Percentiles rank a stretch among this genome's conserved stretches.
Conservation (phyloP, 192 early-diverging fungal species). For the Coemansia sp. region DNA sequence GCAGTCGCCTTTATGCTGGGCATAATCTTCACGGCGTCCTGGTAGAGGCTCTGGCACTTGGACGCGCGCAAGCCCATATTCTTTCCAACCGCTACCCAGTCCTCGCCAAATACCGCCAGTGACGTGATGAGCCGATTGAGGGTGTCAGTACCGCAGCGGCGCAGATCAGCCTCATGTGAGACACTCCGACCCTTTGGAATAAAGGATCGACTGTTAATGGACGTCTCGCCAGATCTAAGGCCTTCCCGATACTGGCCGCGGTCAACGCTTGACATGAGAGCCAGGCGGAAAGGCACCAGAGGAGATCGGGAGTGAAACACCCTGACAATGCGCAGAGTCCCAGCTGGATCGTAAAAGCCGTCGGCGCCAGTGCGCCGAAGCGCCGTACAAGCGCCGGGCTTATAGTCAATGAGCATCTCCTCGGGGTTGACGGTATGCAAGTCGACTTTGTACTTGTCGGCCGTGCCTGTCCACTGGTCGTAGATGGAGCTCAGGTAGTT, state of each 20-base stretch:
- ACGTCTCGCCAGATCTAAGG: background rate
- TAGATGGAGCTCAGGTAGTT: background rate
- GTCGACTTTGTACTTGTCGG: constrained; percentile 5
- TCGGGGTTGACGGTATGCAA: constrained; percentile 5
- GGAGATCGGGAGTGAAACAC: background rate
- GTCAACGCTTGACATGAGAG: background rate
- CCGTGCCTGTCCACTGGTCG: background rate
- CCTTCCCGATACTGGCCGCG: background rate
- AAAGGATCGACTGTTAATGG: background rate
- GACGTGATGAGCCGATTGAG: constrained; percentile 2
- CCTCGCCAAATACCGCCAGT: background rate
- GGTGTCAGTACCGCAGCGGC: background rate
- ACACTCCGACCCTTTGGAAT: background rate
- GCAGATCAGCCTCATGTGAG: background rate
- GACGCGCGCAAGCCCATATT: constrained; percentile 3
- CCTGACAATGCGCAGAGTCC: background rate
- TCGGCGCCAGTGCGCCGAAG: constrained; percentile 11
- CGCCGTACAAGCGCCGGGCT: background rate
- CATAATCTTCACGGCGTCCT: background rate
- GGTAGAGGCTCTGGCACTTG: background rate
- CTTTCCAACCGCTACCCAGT: constrained; percentile 9
- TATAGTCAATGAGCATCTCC: constrained; percentile 5
- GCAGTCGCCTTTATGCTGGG: constrained; percentile 3
- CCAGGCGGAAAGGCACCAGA: constrained; percentile 4
- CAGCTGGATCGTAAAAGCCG: constrained; percentile 9